Conservation (phyloP, 2,329 filamentous ascomycete genomes). For the Eutypa lata region DNA sequence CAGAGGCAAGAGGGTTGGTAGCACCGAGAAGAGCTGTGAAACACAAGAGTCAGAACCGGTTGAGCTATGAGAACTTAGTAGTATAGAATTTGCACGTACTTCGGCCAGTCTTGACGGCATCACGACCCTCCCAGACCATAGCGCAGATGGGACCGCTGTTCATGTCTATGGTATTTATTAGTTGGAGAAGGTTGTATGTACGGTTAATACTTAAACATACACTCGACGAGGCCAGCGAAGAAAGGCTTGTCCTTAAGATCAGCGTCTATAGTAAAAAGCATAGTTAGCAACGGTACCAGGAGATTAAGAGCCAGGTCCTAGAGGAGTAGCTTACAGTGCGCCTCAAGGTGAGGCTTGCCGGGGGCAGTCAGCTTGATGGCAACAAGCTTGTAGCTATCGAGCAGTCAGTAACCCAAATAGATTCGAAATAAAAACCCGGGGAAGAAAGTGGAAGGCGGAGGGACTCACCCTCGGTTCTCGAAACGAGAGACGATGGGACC, state of each 20-base stretch:
- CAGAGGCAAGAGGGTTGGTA: slow-evolving; percentile 95
- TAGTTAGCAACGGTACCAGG: slow-evolving; percentile 18
- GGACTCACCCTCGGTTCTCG: slow-evolving; percentile 83
- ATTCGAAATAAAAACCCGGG: slow-evolving; percentile 6
- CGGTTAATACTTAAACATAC: slow-evolving; percentile 50
- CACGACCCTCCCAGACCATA: slow-evolving; percentile 99
- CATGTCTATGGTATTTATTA: slow-evolving; percentile 68
- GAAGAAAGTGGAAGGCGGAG: slow-evolving; percentile 1
- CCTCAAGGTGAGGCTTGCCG: slow-evolving; percentile 92
- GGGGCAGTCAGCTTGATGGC: slow-evolving; percentile 94
- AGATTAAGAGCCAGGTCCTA: background rate
- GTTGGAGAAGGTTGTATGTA: background rate
- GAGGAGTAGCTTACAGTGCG: slow-evolving; percentile 66
- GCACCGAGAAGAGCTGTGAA: slow-evolving; percentile 81
- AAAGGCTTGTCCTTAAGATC: slow-evolving; percentile 94
- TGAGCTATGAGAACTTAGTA: background rate
- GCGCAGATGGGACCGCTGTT: slow-evolving; percentile 92
- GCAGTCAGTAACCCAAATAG: slow-evolving; percentile 14
- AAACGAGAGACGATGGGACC: slow-evolving; percentile 98
- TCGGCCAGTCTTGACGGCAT: slow-evolving; percentile 98
- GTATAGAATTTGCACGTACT: slow-evolving; percentile 47
- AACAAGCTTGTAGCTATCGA: slow-evolving; percentile 85
- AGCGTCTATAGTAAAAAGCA: slow-evolving; percentile 51
- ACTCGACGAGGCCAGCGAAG: slow-evolving; percentile 91
- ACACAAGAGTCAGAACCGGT: slow-evolving; percentile 8